Evolutionary conservation across 805 yeast genomes (phyloP).

Genomic region (Zygoascus bituminiphila): DNA sequence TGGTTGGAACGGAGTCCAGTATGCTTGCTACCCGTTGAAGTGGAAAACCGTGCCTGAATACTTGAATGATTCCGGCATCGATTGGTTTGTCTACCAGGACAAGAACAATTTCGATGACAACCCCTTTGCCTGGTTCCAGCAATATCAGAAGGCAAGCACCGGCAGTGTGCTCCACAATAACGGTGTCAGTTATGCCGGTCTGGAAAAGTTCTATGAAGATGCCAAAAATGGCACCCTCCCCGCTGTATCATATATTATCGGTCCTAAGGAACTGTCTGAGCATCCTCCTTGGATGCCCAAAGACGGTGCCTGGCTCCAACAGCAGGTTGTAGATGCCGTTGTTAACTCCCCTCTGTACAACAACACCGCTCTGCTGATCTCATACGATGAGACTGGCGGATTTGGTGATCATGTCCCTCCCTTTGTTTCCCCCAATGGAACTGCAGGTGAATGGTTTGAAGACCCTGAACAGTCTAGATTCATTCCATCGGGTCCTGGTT

Average conservation of each 20-base stretch:
- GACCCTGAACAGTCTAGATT: conserved; percentile 14
- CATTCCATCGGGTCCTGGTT: conserved; percentile 22
- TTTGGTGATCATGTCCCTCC: conserved; percentile 25
- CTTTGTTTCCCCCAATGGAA: conserved; percentile 20
- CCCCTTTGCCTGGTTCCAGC: conserved; percentile 18
- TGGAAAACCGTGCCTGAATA: conserved; percentile 22
- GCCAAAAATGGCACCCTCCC: conserved; percentile 22
- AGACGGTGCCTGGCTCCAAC: conserved; percentile 22
- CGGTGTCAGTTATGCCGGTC: conserved; percentile 18
- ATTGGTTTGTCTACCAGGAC: conserved; percentile 22
- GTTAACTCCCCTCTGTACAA: conserved; percentile 17
- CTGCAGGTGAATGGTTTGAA: conserved; percentile 21
- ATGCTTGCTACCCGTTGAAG: conserved; percentile 19
- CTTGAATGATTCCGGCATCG: conserved; percentile 15
- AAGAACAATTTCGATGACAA: conserved; percentile 20
- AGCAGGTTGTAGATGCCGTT: conserved; percentile 18
- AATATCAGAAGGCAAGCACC: conserved; percentile 13
- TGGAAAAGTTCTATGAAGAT: conserved; percentile 14
- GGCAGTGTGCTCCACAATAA: conserved; percentile 12
- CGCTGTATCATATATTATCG: conserved; percentile 21
- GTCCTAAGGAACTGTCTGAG: conserved; percentile 22
- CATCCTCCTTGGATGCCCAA: conserved; percentile 21
- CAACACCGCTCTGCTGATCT: conserved; percentile 18
- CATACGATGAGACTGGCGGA: conserved; percentile 25
- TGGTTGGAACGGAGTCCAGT: conserved; percentile 9